These are phyloP conservation scores for Suillus americanus DNA, from an alignment of 768 basidiomycete species.

Conservation along the genomic window DNA sequence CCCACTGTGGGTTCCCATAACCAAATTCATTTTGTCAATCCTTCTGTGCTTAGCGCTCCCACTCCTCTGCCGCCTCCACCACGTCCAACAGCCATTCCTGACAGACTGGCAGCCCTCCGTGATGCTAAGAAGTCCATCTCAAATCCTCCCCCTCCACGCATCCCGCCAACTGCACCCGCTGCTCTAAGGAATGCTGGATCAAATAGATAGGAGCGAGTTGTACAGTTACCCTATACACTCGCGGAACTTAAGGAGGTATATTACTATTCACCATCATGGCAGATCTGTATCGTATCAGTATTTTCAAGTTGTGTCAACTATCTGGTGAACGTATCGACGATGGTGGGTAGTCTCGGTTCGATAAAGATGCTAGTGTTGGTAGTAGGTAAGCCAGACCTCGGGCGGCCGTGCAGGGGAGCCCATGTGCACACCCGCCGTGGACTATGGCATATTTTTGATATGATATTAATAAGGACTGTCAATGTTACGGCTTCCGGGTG, in stretches of 20 bases:
- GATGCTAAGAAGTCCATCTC: constrained; percentile 19
- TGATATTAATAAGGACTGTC: neutral
- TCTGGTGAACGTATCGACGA: neutral
- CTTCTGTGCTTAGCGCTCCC: neutral
- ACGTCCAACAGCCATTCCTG: constrained; percentile 19
- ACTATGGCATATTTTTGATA: neutral
- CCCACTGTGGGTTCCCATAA: neutral
- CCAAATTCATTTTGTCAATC: neutral
- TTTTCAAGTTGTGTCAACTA: neutral
- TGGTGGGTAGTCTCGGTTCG: neutral
- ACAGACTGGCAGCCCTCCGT: constrained; percentile 14
- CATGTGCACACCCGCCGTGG: neutral
- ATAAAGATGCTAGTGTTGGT: neutral
- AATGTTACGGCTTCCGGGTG: neutral
- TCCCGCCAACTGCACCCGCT: constrained; percentile 6
- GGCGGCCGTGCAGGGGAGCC: neutral
- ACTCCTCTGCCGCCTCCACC: constrained; percentile 1
- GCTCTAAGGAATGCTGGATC: constrained; percentile 9
- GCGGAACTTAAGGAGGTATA: neutral
- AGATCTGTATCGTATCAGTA: neutral
- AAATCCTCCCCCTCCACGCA: constrained; percentile 10
- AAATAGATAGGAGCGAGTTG: constrained; percentile 1
- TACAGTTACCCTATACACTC: neutral
- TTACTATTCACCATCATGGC: neutral
- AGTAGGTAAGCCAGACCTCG: neutral